Conservation (phyloP, 2,329 filamentous ascomycete species). For the Xylaria sp. region DNA sequence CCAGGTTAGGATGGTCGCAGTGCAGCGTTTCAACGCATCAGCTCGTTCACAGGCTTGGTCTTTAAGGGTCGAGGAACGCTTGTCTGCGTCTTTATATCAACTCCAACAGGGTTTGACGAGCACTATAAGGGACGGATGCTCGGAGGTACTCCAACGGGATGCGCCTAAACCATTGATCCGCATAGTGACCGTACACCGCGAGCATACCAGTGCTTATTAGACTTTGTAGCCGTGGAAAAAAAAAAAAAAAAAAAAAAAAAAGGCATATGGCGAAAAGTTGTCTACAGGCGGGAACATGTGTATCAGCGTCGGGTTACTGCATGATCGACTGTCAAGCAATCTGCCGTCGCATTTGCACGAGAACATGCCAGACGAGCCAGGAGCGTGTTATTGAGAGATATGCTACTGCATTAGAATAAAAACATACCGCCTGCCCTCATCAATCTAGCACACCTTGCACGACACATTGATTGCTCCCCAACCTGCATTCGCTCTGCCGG, state of each 20-base stretch:
- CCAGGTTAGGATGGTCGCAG: slow-evolving; percentile 38
- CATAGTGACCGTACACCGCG: slow-evolving; percentile 25
- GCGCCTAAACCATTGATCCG: slow-evolving; percentile 13
- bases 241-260: slow-evolving; percentile 7
- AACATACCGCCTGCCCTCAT: slow-evolving; percentile 16
- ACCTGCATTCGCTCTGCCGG: slow-evolving; percentile 30
- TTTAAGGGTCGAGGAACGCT: slow-evolving; percentile 22
- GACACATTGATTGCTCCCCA: slow-evolving; percentile 18
- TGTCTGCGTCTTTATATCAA: slow-evolving; percentile 18
- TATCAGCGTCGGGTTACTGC: slow-evolving; percentile 18
- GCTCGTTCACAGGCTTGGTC: slow-evolving; percentile 16
- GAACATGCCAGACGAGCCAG: slow-evolving; percentile 17
- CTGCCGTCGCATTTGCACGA: slow-evolving; percentile 21
- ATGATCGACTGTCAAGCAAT: slow-evolving; percentile 29
- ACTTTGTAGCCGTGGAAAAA: background rate
- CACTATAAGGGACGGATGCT: slow-evolving; percentile 22
- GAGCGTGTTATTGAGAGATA: slow-evolving; percentile 8
- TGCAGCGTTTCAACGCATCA: slow-evolving; percentile 38
- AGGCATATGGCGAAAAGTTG: background rate
- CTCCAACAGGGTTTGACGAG: slow-evolving; percentile 14
- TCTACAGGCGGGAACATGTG: slow-evolving; percentile 11
- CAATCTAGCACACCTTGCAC: slow-evolving; percentile 14
- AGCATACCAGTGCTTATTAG: slow-evolving; percentile 8
- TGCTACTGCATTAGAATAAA: slow-evolving; percentile 22
- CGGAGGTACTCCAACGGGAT: slow-evolving; percentile 28